Evolutionary conservation across 345 rosid species (phyloP).

Genomic region (Rhodomyrtus tomentosa): DNA sequence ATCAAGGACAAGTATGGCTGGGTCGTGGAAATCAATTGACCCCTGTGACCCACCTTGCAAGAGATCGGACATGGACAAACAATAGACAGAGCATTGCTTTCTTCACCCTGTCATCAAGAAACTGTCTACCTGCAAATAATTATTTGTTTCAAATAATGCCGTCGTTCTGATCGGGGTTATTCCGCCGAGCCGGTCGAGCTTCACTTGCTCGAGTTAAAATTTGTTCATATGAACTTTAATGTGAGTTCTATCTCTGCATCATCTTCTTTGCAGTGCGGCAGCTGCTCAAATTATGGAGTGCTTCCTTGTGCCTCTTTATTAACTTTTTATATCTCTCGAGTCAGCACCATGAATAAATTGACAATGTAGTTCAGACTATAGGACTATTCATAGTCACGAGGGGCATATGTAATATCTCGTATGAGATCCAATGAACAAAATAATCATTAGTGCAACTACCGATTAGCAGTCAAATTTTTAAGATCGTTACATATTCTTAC

Average conservation of each 20-base stretch:
- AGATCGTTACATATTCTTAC: background rate
- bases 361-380: background rate
- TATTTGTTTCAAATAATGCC: background rate
- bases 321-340: background rate
- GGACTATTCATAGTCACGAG: background rate
- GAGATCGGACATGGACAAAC: background rate
- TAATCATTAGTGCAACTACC: background rate
- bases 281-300: background rate
- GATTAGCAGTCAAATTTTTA: background rate
- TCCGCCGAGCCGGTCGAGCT: background rate
- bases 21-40: conserved; percentile 32
- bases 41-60: background rate
- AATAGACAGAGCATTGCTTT: background rate
- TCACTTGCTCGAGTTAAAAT: background rate
- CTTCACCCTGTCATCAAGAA: background rate
- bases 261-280: background rate
- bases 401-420: background rate
- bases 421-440: background rate
- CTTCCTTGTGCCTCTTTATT: background rate
- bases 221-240: background rate
- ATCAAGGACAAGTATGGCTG: conserved; percentile 72
- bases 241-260: background rate
- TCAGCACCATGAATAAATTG: background rate
- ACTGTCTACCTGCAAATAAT: background rate
- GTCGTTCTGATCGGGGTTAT: background rate